Evolutionary conservation across 305 asterid species (phyloP).

Genomic region (Fraxinus nigra): DNA sequence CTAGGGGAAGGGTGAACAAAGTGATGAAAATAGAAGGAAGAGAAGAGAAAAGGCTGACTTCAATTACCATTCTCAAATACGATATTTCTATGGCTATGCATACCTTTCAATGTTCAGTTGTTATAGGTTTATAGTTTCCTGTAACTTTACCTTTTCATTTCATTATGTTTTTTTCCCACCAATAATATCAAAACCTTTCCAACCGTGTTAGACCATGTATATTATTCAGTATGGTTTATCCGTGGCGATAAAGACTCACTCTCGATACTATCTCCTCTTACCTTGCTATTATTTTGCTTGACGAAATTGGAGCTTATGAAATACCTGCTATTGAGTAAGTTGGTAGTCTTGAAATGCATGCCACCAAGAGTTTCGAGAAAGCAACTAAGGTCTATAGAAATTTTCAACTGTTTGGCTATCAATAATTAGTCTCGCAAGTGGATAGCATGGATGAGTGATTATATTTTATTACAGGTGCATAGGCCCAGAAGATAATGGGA

Average conservation of each 20-base stretch:
- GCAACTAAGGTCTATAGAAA: no score
- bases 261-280: neutral
- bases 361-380: neutral
- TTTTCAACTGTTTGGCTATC: neutral
- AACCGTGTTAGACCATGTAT: neutral
- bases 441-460: neutral
- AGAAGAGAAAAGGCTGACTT: neutral
- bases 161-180: neutral
- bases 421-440: neutral
- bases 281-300: neutral
- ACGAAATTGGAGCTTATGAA: neutral
- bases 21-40: constrained; percentile 2
- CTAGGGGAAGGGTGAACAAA: neutral
- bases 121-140: neutral
- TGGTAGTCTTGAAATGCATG: neutral
- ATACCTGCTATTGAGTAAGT: neutral
- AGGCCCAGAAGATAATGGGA: neutral
- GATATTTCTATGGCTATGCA: neutral
- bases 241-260: neutral
- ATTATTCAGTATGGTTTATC: neutral
- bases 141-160: neutral
- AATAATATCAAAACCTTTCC: neutral
- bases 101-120: neutral
- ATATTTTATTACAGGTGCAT: neutral
- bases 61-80: neutral